A percentile compares a stretch with the other conserved stretches of the same genome.
phyloP scores from a whole-genome alignment of 1,284 basidiomycete genomes.

The Grifola frondosa region DNA sequence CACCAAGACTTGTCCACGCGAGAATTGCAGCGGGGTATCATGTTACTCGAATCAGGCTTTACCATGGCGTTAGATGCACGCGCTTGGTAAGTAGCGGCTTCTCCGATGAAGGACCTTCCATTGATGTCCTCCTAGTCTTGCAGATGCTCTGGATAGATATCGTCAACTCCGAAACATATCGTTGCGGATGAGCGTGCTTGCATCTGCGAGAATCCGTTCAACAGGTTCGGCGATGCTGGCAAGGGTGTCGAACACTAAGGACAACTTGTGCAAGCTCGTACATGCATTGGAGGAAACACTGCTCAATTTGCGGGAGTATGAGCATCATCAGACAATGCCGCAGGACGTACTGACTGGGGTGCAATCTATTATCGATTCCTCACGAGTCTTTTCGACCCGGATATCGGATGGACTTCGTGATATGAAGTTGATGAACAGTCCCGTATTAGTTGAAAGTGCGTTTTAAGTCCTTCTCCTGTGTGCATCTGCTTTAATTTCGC shows the following conservation, averaged over 20 bases:
- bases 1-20: constrained; percentile 82
- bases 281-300: constrained; percentile 43
- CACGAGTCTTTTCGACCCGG: constrained; percentile 7
- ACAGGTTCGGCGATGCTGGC: constrained; percentile 29
- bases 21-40: constrained; percentile 81
- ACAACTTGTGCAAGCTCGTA: constrained; percentile 36
- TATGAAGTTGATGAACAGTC: constrained; percentile 31
- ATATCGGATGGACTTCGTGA: constrained; percentile 27
- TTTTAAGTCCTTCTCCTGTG: background rate
- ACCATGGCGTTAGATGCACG: constrained; percentile 55
- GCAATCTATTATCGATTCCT: constrained; percentile 7
- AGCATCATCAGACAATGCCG: constrained; percentile 11
- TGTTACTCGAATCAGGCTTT: constrained; percentile 80
- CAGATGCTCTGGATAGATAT: constrained; percentile 10
- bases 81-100: constrained; percentile 39
- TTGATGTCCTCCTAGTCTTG: constrained; percentile 21
- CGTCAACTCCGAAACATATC: constrained; percentile 10
- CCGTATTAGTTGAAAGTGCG: constrained; percentile 40
- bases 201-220: constrained; percentile 25
- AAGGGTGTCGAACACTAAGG: constrained; percentile 33
- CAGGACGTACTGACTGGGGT: constrained; percentile 11
- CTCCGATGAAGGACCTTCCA: background rate
- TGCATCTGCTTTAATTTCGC: background rate
- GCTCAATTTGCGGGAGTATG: constrained; percentile 13
- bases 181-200: constrained; percentile 16